Evolutionary conservation across 2,329 filamentous ascomycete species (phyloP), one percentile per base, ranked within the genome.

Genomic region (Sclerotinia subarctica): DNA sequence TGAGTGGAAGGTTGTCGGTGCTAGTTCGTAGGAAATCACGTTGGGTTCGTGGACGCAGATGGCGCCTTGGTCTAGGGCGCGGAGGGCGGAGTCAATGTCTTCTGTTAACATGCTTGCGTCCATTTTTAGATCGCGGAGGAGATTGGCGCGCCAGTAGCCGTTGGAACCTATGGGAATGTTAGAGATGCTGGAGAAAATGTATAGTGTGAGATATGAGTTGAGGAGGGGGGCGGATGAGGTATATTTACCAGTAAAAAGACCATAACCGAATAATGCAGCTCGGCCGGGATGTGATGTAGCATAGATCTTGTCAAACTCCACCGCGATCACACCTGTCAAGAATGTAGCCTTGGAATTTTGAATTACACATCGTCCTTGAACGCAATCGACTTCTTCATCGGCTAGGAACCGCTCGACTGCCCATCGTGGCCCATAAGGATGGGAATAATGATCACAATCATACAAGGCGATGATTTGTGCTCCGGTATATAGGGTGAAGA

Each of bases 281-380:
- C 82, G 78, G 6, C 82, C 82, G 2, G 82, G 82, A 70, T 83
- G 82, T 15, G 82, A 82, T 15, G 83, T 81, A 2, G 81, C 82
- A 70, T 83, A 83, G 69, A 83, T 83, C 73, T 83, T 83, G 74
- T 83, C 82, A 67, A 83, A 83, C 70, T 83, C 82, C 46, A 83
- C 79, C 2, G 80, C 78, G 21, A 83, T 82, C 80, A 83, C 81
- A 58, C 77, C 79, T 0, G 82, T 79, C 54, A 81, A 76, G 71
- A 82, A 78, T 5, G 76, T 79, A 5, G 80, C 79, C 17, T 77
- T 76, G 6, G 82, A 77, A 72, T 83, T 83, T 76, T 82, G 82
- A 44, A 83, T 77, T 5, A 83, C 78, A 72, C 82, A 83, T 29
- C 82, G 80, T 10, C 82, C 82, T 74, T 83, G 82, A 7, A 83